Percentiles rank a stretch among this genome's conserved stretches.
These are phyloP conservation scores for Solanum neorickii DNA, from an alignment of 257 asterid genomes.

Conservation along the genomic window DNA sequence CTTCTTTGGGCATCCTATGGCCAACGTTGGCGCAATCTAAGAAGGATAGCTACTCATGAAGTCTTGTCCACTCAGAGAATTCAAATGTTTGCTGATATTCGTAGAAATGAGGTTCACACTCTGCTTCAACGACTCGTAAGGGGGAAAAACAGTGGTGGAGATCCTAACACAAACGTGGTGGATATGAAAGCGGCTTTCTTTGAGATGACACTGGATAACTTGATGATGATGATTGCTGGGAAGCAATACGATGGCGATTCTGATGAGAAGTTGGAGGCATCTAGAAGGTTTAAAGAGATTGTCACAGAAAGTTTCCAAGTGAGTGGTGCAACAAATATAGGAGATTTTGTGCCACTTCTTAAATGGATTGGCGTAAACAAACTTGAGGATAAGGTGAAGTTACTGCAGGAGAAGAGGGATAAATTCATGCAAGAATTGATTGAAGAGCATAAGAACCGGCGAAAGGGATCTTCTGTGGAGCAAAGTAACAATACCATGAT, in stretches of 20 bases:
- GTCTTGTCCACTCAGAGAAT: conserved; percentile 17
- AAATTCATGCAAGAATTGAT: conserved; percentile 31
- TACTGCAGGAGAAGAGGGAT: conserved; percentile 21
- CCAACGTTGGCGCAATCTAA: conserved; percentile 30
- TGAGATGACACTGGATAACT: conserved; percentile 16
- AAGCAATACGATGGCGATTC: conserved; percentile 18
- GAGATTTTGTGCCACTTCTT: conserved; percentile 22
- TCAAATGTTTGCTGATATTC: conserved; percentile 6
- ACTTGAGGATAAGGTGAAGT: conserved; percentile 10
- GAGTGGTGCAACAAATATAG: conserved; percentile 10
- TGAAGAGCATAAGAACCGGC: conserved; percentile 10
- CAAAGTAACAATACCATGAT: too few relatives aligned
- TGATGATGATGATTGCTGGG: conserved; percentile 40
- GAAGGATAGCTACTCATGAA: conserved; percentile 20
- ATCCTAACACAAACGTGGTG: background rate
- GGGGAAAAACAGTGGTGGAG: background rate
- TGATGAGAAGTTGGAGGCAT: conserved; percentile 1
- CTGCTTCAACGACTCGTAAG: background rate
- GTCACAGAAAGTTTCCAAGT: conserved; percentile 3
- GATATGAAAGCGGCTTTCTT: conserved; percentile 24
- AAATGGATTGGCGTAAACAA: conserved; percentile 15
- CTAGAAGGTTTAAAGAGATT: conserved; percentile 15
- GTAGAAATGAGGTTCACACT: background rate
- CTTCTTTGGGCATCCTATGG: conserved; percentile 45
- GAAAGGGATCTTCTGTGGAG: background rate